These are phyloP conservation scores for Saturnispora galanensis DNA, from an alignment of 805 yeast genomes.

Conservation along the genomic window DNA sequence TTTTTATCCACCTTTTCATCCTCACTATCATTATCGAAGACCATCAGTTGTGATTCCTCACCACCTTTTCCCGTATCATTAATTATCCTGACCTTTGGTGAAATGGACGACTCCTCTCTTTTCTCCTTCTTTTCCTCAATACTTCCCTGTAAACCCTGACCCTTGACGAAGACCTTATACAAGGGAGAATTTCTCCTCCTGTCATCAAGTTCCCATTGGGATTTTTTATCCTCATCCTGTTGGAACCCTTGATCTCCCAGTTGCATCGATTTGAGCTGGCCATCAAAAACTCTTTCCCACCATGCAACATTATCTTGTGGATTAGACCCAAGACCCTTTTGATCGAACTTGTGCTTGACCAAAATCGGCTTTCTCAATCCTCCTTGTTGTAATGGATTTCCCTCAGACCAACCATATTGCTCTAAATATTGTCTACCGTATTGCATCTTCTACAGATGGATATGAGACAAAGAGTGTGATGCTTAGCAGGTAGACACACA, in stretches of 20 bases:
- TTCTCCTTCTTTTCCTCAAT: conserved; percentile 32
- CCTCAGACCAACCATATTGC: conserved; percentile 87
- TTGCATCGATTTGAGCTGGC: conserved; percentile 73
- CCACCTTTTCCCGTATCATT: conserved; percentile 5
- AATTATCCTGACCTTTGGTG: conserved; percentile 4
- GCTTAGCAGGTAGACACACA: too few species aligned
- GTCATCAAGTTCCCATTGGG: conserved; percentile 12
- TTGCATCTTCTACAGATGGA: background rate
- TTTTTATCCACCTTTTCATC: conserved; percentile 22
- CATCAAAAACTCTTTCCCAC: conserved; percentile 97
- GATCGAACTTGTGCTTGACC: conserved; percentile 84
- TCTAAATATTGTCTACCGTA: conserved; percentile 38
- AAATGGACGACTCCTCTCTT: conserved; percentile 3
- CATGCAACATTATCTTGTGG: conserved; percentile 74
- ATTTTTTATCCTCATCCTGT: background rate
- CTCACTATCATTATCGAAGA: conserved; percentile 19
- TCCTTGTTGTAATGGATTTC: conserved; percentile 72
- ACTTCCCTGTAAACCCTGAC: conserved; percentile 78
- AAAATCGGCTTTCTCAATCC: conserved; percentile 78
- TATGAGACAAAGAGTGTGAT: background rate
- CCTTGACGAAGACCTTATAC: conserved; percentile 78
- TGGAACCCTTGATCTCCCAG: conserved; percentile 12
- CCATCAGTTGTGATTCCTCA: conserved; percentile 14
- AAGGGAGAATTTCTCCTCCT: conserved; percentile 44
- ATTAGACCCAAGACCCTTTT: conserved; percentile 81